Base-by-base conservation (phyloP, 768 basidiomycete species). In the Leccinum subgranulosum region DNA sequence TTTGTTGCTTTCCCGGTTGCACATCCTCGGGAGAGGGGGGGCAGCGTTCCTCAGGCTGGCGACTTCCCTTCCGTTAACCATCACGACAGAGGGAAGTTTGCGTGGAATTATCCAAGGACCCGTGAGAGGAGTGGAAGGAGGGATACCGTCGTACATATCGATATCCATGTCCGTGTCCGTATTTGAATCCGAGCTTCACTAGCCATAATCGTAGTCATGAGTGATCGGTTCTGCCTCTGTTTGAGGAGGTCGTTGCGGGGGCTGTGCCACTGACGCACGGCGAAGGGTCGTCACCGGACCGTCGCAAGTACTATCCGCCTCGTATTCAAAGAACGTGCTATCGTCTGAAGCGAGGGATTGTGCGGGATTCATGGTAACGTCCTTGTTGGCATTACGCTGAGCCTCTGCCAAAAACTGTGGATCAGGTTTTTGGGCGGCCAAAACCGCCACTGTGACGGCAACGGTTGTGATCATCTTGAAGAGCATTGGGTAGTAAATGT, bases 21-120 rank as follows among this genome's bases (percentile, higher is more conserved):
- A 47, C 58, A 31, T 60, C 51, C 19, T 52, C 53, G 11, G 60
- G 53, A 10, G 60, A 52, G 4, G 23, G 49, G 19, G 53, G 61
- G 19, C 43, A 10, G 4, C 19, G 14, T 41, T 7, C 10, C n/a
- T n/a, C n/a, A n/a, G n/a, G n/a, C 33, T 19, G 3, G 15, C 34
- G 5, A 36, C 34, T 36, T 60, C 31, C 51, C 47, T 19, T 46
- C 25, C 51, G 21, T 55, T 33, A 12, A 50, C 19, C 3, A 57
- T 49, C 39, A 59, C 39, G 43, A 64, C 55, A 11, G 71, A 73
- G 7, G 64, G 59, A 33, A 61, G 61, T 36, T 59, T 66, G 41
- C 60, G 62, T 2, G 65, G 62, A 27, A 64, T 61, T 0, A 68
- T 36, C 65, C 66, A 67, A 19, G 63, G 63, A 28, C 47, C 60